Conservation (phyloP, 148 eudicot genomes). For the Arctostaphylos glauca region DNA sequence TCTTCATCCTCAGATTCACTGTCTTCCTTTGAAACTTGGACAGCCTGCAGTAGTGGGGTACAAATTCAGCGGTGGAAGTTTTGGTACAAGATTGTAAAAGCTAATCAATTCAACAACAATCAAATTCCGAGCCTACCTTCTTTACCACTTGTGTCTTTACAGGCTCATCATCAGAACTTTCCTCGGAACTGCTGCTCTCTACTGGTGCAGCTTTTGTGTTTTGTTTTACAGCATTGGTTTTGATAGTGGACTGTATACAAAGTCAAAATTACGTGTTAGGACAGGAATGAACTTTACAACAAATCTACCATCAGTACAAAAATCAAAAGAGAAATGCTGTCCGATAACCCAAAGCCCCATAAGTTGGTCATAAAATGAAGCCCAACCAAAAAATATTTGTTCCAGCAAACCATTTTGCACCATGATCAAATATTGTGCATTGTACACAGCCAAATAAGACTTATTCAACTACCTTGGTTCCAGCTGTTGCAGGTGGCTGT, state of each 20-base stretch:
- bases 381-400: neutral
- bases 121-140: slow-evolving; percentile 8
- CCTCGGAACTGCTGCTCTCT: slow-evolving; percentile 21
- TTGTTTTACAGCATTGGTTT: slow-evolving; percentile 5
- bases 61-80: neutral
- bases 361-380: neutral
- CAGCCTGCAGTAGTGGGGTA: slow-evolving; percentile 7
- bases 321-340: neutral
- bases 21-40: slow-evolving; percentile 24
- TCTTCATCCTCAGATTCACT: slow-evolving; percentile 33
- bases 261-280: no score
- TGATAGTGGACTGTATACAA: slow-evolving; percentile 1
- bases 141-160: neutral
- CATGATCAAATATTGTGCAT: neutral
- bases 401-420: neutral
- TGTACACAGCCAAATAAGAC: neutral
- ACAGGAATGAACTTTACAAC: neutral
- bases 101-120: neutral
- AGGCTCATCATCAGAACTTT: slow-evolving; percentile 21
- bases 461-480: neutral
- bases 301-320: neutral
- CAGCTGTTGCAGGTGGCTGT: neutral
- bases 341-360: neutral
- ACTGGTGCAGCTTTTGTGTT: neutral
- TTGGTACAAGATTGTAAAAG: neutral